Evolutionary conservation across 1,284 basidiomycete species (phyloP), one percentile per base, ranked within the genome.

Genomic region (Exobasidium cylindrosporum): DNA sequence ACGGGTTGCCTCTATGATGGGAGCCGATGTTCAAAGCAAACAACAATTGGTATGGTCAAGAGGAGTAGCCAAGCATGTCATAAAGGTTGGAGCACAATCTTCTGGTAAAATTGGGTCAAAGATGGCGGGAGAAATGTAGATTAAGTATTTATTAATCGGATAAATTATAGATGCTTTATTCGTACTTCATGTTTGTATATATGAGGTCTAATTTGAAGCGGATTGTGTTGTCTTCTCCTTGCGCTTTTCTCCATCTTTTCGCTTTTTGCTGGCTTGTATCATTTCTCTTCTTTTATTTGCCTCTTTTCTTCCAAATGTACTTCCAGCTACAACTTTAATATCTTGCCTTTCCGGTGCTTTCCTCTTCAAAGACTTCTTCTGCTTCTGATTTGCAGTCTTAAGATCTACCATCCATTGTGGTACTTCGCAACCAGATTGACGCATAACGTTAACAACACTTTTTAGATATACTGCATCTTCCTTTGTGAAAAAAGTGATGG

Each of bases 401-500:
- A 78, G 62, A n/a, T 72, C 57, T 17, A 72, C 47, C 68, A 79
- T 68, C 70, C 70, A 78, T 60, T 76, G 64, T 0, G 81, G 74
- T 1, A 81, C 80, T 4, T 77, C 70, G 54, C 74, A 93, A 81
- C 70, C 93, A 0, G 91, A 92, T 21, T 93, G 88, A 23, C 90
- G 84, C 70, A 98, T 86, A 17, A 97, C 91, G 75, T 97, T 97
- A 56, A 95, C 95, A 75, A 98, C 91, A 52, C 91, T 92, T 67
- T 23, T 21, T 4, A 58, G 11, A 29, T 28, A 30, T 7, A 57
- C 24, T 17, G 44, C 29, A 53, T 61, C 56, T 63, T 94, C 91
- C 72, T 92, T 87, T 2, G 92, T 96, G 82, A 97, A 97, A 81
- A 92, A 97, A 1, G 95, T 98, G 56, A 95, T 86, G 0, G 95